Evolutionary conservation across 192 early-diverging fungal species (phyloP), one percentile per base, ranked within the genome.

Genomic region (Dimargaris xerosporica): DNA sequence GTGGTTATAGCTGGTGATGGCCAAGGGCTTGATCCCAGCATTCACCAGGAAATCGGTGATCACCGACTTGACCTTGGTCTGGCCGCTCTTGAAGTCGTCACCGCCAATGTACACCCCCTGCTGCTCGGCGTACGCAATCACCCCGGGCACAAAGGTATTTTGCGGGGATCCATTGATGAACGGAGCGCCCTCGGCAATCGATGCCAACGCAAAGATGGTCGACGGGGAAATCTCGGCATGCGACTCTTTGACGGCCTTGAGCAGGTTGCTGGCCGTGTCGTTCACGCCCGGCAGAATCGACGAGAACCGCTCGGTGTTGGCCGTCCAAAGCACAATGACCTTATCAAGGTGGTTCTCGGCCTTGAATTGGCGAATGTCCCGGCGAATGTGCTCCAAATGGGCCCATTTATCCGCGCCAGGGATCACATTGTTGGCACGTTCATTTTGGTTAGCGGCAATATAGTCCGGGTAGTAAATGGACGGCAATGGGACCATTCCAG

Each of bases 31-130:
- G 85, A 99, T 91, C 66, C 96, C 96, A 53, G 96, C 93, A 69
- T 89, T 93, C 67, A 99, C 96, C 61, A 99, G 78, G 75, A 99
- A 99, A 73, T 99, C 96, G 46, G 95, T 91, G 69, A 99, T 78
- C 56, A 93, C 96, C 15, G 93, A 96, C 83, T 99, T 99, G 82
- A 99, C 80, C 85, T 99, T 99, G 69, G 96, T 99, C 73, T 99
- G 96, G 44, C 96, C 96, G 66, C 88, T 91, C 83, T 99, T 99
- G 89, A 99, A 99, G 79, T 99, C 96, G 71, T 99, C 96, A 69
- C 96, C 96, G 65, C 91, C 96, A 68, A 99, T 89, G 73, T 91
- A 93, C 56, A 89, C 85, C 65, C 78, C 78, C 68, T 96, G 74
- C 58, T 84, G 87, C 72, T 91, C 87, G 60, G 96, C 94, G 29